Evolutionary conservation across 805 yeast species (phyloP).

Genomic region (Saccharomycopsis sp.): DNA sequence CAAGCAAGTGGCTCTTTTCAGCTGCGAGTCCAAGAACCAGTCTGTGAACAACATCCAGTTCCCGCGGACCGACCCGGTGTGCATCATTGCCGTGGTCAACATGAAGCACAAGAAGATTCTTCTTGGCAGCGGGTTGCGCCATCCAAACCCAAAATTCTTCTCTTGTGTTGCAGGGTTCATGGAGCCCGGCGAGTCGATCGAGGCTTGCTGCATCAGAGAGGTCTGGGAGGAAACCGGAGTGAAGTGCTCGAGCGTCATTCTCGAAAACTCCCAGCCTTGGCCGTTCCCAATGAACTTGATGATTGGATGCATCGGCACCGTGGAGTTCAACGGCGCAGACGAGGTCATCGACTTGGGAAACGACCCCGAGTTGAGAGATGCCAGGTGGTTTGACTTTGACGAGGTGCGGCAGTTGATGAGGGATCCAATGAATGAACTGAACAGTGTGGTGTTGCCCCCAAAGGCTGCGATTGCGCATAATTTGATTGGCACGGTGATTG

Average conservation of each 20-base stretch:
- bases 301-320: conserved; percentile 84
- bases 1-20: not conserved
- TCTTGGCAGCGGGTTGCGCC: conserved; percentile 61
- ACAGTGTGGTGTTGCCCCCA: conserved; percentile 25
- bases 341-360: conserved; percentile 64
- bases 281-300: conserved; percentile 90
- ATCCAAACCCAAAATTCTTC: conserved; percentile 50
- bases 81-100: conserved; percentile 72
- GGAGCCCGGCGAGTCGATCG: conserved; percentile 92
- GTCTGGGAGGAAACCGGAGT: conserved; percentile 96
- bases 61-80: conserved; percentile 88
- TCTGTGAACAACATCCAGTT: conserved; percentile 69
- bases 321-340: conserved; percentile 57
- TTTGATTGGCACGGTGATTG: conserved; percentile 21
- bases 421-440: not conserved
- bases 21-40: conserved; percentile 32
- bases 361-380: conserved; percentile 81
- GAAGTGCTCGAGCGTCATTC: conserved; percentile 43
- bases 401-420: conserved; percentile 34
- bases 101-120: conserved; percentile 51
- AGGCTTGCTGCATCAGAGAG: conserved; percentile 79
- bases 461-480: conserved; percentile 27
- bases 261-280: conserved; percentile 88
- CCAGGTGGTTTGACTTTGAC: conserved; percentile 67
- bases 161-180: conserved; percentile 91